Evolutionary conservation across 2,329 filamentous ascomycete genomes (phyloP), one percentile per base, ranked within the genome.

Genomic region (Fusarium veterinarium): DNA sequence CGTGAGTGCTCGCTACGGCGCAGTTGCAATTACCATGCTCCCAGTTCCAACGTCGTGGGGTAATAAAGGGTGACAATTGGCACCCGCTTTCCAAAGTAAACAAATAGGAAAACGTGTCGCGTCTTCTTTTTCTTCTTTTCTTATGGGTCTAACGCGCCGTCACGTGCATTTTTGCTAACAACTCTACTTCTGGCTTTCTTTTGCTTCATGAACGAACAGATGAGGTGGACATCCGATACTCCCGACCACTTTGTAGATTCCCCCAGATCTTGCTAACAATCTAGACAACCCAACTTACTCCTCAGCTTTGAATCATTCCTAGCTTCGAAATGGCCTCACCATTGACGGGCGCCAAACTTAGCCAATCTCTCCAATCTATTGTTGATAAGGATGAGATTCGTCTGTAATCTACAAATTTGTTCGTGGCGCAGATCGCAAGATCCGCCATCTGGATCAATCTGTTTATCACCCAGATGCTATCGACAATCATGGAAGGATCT

Each of bases 1-100:
- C 61, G 45, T 25, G 64, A 55, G 57, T 62, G n/a, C n/a, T 67
- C 42, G 23, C 40, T 63, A 52, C 49, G 67, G 74, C 65, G 58
- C 41, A 62, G 72, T 66, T 46, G 53, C 60, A 23, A 35, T 65
- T 59, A 17, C 37, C 35, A 48, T 64, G 31, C 49, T 57, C 40
- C 41, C 30, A 48, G 41, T 28, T 57, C 41, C 55, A 42, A 9
- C 31, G 49, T 68, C 71, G 67, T 68, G 67, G 72, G 71, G 73
- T 76, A 75, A 72, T 33, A 31, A 42, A 25, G 31, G 14, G 20
- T 74, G 62, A 75, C 9, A 53, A 53, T 64, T 69, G 48, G 56
- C 57, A 60, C 67, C 61, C 72, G 67, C 51, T 42, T 53, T 11
- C 23, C 17, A 64, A 77, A 77, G 75, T 77, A 77, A 77, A 77